Evolutionary conservation across 1,139 yeast species (phyloP).

Genomic region (Zhuliangozyma parablackwelliae): DNA sequence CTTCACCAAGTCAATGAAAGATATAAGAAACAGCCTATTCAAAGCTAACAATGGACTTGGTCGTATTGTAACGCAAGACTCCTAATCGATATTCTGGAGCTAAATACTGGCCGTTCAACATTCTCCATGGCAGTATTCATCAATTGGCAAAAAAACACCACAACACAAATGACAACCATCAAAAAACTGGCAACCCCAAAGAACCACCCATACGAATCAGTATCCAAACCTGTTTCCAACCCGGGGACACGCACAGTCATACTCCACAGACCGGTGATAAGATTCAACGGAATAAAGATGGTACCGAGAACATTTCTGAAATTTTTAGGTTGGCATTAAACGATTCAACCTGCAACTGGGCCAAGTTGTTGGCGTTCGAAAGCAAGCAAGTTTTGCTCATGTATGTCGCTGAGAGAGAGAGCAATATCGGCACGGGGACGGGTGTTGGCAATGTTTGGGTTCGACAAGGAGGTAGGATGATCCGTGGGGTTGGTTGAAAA

Average conservation of each 20-base stretch:
- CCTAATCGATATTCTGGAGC: conserved; percentile 35
- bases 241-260: conserved; percentile 98
- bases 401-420: conserved; percentile 78
- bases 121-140: conserved; percentile 12
- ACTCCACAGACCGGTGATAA: conserved; percentile 96
- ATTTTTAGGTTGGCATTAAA: conserved; percentile 95
- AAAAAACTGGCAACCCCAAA: conserved; percentile 34
- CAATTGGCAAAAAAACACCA: conserved; percentile 22
- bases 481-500: too few relatives aligned
- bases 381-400: conserved; percentile 89
- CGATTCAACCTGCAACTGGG: conserved; percentile 96
- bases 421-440: conserved; percentile 81
- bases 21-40: conserved; percentile 12
- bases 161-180: conserved; percentile 21
- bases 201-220: conserved; percentile 76
- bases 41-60: conserved; percentile 38
- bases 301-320: conserved; percentile 95
- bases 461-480: too few relatives aligned
- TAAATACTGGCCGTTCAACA: conserved; percentile 10
- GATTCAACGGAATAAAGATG: conserved; percentile 87
- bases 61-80: conserved; percentile 38
- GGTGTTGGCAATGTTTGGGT: conserved; percentile 21
- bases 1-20: too few relatives aligned
- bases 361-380: conserved; percentile 91
- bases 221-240: conserved; percentile 68